Evolutionary conservation across 139 green algal species (phyloP), one percentile per base, ranked within the genome.

Genomic region (Monoraphidium neglectum): DNA sequence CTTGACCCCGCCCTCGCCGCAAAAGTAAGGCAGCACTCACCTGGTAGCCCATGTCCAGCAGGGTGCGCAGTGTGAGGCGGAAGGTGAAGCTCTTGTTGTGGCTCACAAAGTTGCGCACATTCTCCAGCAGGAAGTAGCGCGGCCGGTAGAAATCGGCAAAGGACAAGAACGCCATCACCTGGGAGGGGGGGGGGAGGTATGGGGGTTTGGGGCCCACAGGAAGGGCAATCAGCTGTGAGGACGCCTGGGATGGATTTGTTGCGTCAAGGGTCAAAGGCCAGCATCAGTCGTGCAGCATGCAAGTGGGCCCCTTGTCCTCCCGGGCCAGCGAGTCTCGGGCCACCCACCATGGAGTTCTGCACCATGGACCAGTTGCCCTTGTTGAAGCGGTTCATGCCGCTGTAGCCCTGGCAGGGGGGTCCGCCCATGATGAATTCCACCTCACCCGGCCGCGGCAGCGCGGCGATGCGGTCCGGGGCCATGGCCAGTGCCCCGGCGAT

Each of bases 331-430:
- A n/a, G 15, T 6, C 47, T 40, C 16, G 16, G 2, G 2, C 33
- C 40, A 5, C 78, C 53, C 60, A 95, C 93, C 95, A 98, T 98
- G 72, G 82, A 90, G 91, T 98, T 98, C 87, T 98, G 95, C 73
- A 98, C 92, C 83, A 96, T 93, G 63, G 82, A 93, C 95, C 95
- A 98, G 81, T 94, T 94, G 82, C 95, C 87, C 88, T 97, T 95
- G 90, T 99, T 99, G 90, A 99, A 99, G 43, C 95, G 88, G 83
- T 99, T 99, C 95, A 99, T 99, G 77, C 95, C 95, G 21, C 87
- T 95, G 89, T 98, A 99, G 67, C 95, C 95, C 89, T 99, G 94
- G 91, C 95, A 99, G 62, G 95, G 95, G 0, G 95, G 95, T 1
- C 95, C 95, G 28, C 95, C 94, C 81, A 93, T 97, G 70, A 99